Conservation (phyloP, 108 stramenopile genomes). For the Fragilariopsis cylindrus region DNA sequence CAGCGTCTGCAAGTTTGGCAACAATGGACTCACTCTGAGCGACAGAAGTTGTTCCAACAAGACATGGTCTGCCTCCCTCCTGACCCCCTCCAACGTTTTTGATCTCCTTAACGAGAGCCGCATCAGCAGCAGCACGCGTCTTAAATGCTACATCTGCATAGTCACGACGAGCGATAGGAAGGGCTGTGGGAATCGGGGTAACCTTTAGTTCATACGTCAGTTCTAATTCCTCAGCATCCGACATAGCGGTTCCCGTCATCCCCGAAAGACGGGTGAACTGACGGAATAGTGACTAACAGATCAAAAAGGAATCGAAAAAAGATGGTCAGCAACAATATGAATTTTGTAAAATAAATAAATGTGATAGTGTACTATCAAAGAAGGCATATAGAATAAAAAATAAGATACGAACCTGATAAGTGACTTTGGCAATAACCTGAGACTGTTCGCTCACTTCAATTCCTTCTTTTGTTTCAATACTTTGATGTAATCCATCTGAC, state of each 20-base stretch:
- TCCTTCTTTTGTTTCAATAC: constrained; percentile 95
- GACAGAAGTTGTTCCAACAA: constrained; percentile 94
- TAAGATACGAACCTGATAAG: constrained; percentile 76
- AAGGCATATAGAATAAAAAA: neutral
- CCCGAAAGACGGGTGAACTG: constrained; percentile 87
- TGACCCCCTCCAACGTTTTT: constrained; percentile 73
- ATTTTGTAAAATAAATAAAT: neutral
- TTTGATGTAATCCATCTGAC: constrained; percentile 96
- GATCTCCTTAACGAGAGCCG: constrained; percentile 83
- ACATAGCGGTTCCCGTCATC: constrained; percentile 95
- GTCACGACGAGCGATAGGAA: constrained; percentile 91
- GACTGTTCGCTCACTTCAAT: constrained; percentile 85
- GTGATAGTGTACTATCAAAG: neutral
- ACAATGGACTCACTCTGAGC: constrained; percentile 86
- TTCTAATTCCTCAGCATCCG: constrained; percentile 88
- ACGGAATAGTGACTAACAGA: constrained; percentile 77
- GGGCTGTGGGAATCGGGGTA: constrained; percentile 87
- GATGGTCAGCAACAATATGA: neutral
- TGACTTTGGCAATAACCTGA: constrained; percentile 94
- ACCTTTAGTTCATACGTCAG: constrained; percentile 82
- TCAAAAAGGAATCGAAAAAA: neutral
- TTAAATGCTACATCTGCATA: constrained; percentile 93
- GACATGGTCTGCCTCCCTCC: constrained; percentile 82
- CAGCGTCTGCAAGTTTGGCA: constrained; percentile 70
- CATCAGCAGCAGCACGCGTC: constrained; percentile 86